phyloP scores from a whole-genome alignment of 2,329 filamentous ascomycete species.

The Pestalotiopsis sp. region DNA sequence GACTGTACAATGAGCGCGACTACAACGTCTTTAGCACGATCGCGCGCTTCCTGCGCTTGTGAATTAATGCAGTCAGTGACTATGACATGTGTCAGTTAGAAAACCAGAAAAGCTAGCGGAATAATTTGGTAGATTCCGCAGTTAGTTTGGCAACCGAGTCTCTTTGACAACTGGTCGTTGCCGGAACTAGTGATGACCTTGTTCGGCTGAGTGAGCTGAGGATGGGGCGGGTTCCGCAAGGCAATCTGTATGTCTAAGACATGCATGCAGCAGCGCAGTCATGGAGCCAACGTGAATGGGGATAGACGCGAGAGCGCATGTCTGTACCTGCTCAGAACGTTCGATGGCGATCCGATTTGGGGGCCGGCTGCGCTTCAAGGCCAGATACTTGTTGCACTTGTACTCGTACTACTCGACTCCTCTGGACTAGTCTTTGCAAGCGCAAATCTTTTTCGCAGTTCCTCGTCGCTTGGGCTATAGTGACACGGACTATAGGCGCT shows the following conservation, averaged over 20 bases:
- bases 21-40: not conserved
- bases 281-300: conserved; percentile 7
- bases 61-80: not conserved
- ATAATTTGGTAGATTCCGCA: not conserved
- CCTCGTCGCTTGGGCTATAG: conserved; percentile 16
- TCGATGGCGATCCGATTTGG: not conserved
- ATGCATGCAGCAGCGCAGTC: conserved; percentile 16
- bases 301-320: conserved; percentile 7
- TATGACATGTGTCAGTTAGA: not conserved
- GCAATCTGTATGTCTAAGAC: conserved; percentile 17
- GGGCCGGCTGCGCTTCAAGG: not conserved
- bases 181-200: conserved; percentile 1
- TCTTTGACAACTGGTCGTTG: conserved; percentile 7
- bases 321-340: conserved; percentile 5
- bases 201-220: conserved; percentile 17
- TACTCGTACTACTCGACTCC: not conserved
- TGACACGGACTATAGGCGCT: not conserved
- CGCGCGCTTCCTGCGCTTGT: not conserved
- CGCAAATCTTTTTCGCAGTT: conserved; percentile 18
- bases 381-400: not conserved
- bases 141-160: not conserved
- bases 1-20: not conserved
- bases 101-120: not conserved
- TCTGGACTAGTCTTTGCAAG: not conserved
- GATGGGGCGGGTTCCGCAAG: conserved; percentile 3